These are phyloP conservation scores for Aureobasidium sp. DNA, from an alignment of 2,329 filamentous ascomycete species.

Conservation along the genomic window DNA sequence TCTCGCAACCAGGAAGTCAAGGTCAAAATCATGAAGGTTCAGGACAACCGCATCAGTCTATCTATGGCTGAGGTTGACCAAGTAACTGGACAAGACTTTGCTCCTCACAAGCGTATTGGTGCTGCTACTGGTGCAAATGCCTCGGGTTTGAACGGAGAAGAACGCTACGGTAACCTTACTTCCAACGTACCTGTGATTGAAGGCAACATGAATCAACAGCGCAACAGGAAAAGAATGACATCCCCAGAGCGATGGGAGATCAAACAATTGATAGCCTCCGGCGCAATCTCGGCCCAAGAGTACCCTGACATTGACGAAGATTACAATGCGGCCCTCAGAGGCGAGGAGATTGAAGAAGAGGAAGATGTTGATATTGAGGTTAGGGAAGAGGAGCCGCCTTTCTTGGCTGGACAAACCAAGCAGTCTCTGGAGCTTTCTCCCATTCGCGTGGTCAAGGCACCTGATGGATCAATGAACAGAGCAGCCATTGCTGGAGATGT, in stretches of 20 bases:
- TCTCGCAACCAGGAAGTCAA: constrained; percentile 74
- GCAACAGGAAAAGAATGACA: constrained; percentile 83
- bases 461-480: constrained; percentile 94
- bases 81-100: constrained; percentile 70
- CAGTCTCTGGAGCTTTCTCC: constrained; percentile 91
- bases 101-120: constrained; percentile 66
- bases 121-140: constrained; percentile 85
- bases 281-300: constrained; percentile 83
- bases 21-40: constrained; percentile 84
- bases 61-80: constrained; percentile 99
- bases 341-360: constrained; percentile 84
- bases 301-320: constrained; percentile 94
- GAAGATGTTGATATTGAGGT: constrained; percentile 97
- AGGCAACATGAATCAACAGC: constrained; percentile 44
- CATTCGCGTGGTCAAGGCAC: constrained; percentile 93
- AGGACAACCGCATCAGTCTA: constrained; percentile 70
- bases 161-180: constrained; percentile 45
- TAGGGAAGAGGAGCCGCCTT: constrained; percentile 90
- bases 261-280: constrained; percentile 88
- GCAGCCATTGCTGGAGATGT: constrained; percentile 89
- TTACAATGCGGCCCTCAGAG: constrained; percentile 77
- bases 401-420: constrained; percentile 91
- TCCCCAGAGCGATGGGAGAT: constrained; percentile 98
- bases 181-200: constrained; percentile 56
- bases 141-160: constrained; percentile 61